phyloP scores from a whole-genome alignment of 257 asterid genomes.

The Primulina tabacum region DNA sequence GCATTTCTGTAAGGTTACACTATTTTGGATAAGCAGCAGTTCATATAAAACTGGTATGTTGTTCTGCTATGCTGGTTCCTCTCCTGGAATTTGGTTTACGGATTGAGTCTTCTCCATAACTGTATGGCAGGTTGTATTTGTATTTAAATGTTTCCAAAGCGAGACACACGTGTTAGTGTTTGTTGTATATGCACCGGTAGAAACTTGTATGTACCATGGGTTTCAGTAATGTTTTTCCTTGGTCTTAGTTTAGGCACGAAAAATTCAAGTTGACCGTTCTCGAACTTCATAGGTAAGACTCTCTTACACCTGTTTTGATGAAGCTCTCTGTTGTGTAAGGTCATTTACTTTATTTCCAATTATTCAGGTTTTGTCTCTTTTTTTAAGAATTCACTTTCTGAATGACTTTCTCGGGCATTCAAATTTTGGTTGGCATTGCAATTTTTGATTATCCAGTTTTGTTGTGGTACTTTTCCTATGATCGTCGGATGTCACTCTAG shows the following conservation, averaged over 20 bases:
- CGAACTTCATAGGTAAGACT: not conserved
- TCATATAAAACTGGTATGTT: not conserved
- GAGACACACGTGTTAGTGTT: too few relatives aligned
- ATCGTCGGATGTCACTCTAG: not conserved
- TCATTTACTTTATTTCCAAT: not conserved
- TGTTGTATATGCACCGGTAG: not conserved
- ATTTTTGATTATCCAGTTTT: not conserved
- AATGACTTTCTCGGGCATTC: not conserved
- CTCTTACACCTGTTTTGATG: not conserved
- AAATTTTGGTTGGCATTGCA: not conserved
- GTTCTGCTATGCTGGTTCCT: not conserved
- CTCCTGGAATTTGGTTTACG: not conserved
- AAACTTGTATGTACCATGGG: not conserved
- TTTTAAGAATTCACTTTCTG: not conserved
- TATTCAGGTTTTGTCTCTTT: not conserved
- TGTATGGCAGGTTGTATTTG: slow-evolving; percentile 14
- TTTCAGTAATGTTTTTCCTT: not conserved
- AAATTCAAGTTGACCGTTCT: not conserved
- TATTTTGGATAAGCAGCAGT: not conserved
- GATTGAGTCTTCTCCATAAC: slow-evolving; percentile 3
- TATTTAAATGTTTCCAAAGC: not conserved
- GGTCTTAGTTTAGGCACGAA: not conserved
- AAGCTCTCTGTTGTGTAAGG: not conserved
- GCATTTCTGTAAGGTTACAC: not conserved
- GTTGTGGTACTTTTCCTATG: not conserved